phyloP scores from a whole-genome alignment of 768 basidiomycete genomes.

The Kwoniella newhampshirensis region DNA sequence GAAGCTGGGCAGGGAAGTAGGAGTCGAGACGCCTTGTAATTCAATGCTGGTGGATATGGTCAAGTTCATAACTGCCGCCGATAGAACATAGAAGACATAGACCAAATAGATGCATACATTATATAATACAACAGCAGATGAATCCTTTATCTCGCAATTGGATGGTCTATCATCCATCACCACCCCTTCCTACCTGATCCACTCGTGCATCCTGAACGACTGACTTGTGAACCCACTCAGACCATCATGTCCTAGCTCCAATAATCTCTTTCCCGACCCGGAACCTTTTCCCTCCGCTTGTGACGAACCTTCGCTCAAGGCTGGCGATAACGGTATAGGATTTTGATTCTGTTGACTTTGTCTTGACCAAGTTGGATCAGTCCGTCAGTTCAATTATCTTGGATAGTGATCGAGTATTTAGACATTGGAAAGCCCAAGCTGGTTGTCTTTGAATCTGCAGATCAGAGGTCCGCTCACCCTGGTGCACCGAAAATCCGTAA shows the following conservation, averaged over 20 bases:
- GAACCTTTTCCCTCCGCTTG: not conserved
- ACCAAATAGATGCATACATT: not conserved
- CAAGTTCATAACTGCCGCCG: constrained; percentile 35
- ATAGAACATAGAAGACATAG: constrained; percentile 1
- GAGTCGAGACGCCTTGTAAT: constrained; percentile 61
- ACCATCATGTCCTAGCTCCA: constrained; percentile 61
- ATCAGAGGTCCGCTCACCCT: constrained; percentile 60
- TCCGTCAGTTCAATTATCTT: too few relatives aligned
- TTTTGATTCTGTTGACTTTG: constrained; percentile 5
- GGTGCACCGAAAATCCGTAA: constrained; percentile 79
- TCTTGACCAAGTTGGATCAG: too few relatives aligned
- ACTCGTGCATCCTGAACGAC: constrained; percentile 74
- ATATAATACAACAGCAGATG: constrained; percentile 1
- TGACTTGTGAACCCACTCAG: constrained; percentile 68
- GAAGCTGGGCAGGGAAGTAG: constrained; percentile 62
- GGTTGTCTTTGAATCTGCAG: too few relatives aligned
- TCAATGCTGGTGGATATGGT: constrained; percentile 47
- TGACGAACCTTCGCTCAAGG: constrained; percentile 3
- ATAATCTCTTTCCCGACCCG: constrained; percentile 29
- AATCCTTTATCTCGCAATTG: not conserved
- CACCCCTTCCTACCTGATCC: constrained; percentile 63
- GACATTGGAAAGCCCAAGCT: too few relatives aligned
- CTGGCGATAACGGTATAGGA: not conserved
- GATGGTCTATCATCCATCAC: too few relatives aligned
- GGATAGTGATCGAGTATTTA: too few relatives aligned